Conservation (phyloP, 2,329 filamentous ascomycete genomes). For the Acarospora socialis region DNA sequence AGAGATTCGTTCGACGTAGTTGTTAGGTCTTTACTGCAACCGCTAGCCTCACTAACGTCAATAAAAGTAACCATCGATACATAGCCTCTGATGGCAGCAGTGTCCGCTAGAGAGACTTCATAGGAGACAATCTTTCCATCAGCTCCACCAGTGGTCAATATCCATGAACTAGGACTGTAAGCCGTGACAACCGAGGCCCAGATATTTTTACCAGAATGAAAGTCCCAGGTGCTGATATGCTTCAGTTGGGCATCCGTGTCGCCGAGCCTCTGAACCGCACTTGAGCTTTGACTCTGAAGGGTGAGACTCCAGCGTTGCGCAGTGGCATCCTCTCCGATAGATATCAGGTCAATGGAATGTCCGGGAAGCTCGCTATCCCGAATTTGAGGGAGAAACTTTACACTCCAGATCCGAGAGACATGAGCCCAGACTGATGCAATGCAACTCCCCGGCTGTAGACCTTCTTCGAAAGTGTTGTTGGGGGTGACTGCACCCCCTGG, state of each 20-base stretch:
- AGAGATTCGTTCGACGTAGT: too few species aligned
- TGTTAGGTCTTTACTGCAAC: too few species aligned
- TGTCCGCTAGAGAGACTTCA: too few species aligned
- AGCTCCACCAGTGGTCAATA: slow-evolving; percentile 63
- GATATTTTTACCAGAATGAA: slow-evolving; percentile 78
- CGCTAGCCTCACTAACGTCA: too few species aligned
- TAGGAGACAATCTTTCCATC: slow-evolving; percentile 49
- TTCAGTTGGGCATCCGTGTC: slow-evolving; percentile 25
- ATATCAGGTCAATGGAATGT: too few species aligned
- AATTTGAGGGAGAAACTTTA: slow-evolving; percentile 53
- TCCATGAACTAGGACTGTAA: slow-evolving; percentile 11
- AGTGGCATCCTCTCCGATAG: slow-evolving; percentile 75
- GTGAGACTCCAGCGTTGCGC: slow-evolving; percentile 54
- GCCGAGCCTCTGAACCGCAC: slow-evolving; percentile 8
- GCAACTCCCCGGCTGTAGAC: slow-evolving; percentile 29
- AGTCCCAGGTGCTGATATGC: slow-evolving; percentile 42
- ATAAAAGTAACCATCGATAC: too few species aligned
- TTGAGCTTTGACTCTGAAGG: slow-evolving; percentile 3
- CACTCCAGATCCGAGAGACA: slow-evolving; percentile 75
- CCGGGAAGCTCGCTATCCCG: too few species aligned
- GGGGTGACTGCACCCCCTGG: too few species aligned
- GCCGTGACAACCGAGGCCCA: slow-evolving; percentile 51
- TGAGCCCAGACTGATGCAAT: slow-evolving; percentile 74
- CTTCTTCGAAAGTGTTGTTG: slow-evolving; percentile 21
- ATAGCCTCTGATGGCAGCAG: too few species aligned